Evolutionary conservation across 2,329 filamentous ascomycete species (phyloP), one percentile per base, ranked within the genome.

Genomic region (Pseudofabraea citricarpa): DNA sequence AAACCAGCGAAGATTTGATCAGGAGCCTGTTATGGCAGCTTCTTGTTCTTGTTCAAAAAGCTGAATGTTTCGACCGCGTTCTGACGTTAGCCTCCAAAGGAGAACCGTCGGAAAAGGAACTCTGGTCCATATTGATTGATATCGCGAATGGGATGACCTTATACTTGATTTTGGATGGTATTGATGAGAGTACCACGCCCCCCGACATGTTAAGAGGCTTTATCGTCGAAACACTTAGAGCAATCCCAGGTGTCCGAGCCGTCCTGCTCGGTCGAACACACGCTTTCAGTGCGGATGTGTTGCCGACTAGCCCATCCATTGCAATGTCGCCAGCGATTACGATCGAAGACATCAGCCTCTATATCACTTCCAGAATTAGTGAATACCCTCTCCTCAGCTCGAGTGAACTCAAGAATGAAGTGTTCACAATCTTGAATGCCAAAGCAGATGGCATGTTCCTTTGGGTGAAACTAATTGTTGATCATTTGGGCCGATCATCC

Each of bases 401-500:
- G 18, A 27, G 29, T 29, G 36, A 23, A 33, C 13, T 44, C 7
- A 36, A 37, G 12, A 23, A 23, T 21, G 20, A 15, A 15, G 27
- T 45, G 12, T 45, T n/a, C 21, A 18, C 32, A 21, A 45, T 32
- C n/a, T 22, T 45, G 36, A 15, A 27, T 29, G 36, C 36, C 12
- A 45, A 45, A 29, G 40, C 43, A 1, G 36, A 40, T 27, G 43
- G 43, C 12, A 45, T 45, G 43, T 45, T 45, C 22, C 37, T 45
- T 19, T 45, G 43, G 43, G 43, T 36, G 12, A 21, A 45, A 31
- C 19, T 45, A 19, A 45, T 45, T 36, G 21, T 45, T 15, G 35
- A 36, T 3, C 36, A 42, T 16, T 33, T 42, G 19, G 3, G 29
- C 4, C 40, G 40, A 36, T 33, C 43, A 21, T 31, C 45, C 36